Percentiles rank a stretch among this genome's conserved stretches.
Evolutionary conservation across 352 stramenopile genomes (phyloP).

Genomic region (Blastocystis sp.): DNA sequence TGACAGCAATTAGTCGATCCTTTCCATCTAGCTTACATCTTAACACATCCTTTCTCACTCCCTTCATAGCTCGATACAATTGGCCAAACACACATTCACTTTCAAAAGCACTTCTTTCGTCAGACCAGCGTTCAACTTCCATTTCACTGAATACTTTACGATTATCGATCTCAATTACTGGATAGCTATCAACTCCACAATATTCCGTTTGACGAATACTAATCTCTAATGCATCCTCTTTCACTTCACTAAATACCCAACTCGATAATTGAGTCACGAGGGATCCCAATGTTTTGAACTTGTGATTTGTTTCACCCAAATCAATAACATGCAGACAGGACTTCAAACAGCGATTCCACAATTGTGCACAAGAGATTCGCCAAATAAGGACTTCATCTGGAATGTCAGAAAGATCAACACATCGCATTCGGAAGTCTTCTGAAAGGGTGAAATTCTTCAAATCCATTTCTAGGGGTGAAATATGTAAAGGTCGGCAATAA

Average conservation of each 20-base stretch:
- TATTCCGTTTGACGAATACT: conserved; percentile 54
- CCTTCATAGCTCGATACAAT: conserved; percentile 36
- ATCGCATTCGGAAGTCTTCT: conserved; percentile 37
- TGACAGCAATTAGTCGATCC: conserved; percentile 69
- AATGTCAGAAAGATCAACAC: background rate
- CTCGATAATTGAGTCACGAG: conserved; percentile 6
- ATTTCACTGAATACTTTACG: conserved; percentile 40
- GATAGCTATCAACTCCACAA: conserved; percentile 28
- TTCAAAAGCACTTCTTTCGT: background rate
- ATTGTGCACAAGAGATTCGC: background rate
- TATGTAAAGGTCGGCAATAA: background rate
- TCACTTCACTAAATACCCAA: conserved; percentile 32
- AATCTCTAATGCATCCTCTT: conserved; percentile 52
- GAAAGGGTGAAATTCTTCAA: background rate
- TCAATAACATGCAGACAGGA: conserved; percentile 51
- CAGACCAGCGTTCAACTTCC: background rate
- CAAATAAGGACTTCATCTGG: background rate
- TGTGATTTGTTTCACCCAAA: background rate
- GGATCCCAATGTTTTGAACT: conserved; percentile 26
- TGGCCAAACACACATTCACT: conserved; percentile 62
- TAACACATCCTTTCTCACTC: background rate
- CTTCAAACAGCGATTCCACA: conserved; percentile 33
- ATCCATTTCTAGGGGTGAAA: background rate
- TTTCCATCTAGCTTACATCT: conserved; percentile 60
- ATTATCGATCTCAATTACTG: conserved; percentile 63